Base-by-base conservation (phyloP, 768 basidiomycete species). In the Tricholoma hemisulphureum region DNA sequence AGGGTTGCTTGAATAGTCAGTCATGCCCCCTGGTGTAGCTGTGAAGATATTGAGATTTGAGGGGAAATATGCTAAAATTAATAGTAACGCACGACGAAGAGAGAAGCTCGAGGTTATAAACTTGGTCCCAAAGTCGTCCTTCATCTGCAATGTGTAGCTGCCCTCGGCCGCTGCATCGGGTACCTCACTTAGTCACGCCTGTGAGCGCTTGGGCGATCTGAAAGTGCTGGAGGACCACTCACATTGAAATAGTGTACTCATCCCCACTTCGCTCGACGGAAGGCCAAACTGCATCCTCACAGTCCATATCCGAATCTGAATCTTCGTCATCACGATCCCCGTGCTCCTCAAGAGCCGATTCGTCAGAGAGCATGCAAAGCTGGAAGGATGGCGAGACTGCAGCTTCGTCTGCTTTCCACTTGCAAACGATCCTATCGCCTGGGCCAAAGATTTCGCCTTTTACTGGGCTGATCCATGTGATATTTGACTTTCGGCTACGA, bases 41-140 rank as follows among this genome's bases (percentile, higher is more conserved):
- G 48, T 13, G 7, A n/a, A n/a, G 46, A 29, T 10, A n/a, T 26
- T 5, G 8, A 29, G n/a, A 29, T 28, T 7, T 23, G n/a, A 23
- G 18, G 20, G 10, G 48, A 24, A 51, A 51, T 31, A 23, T 26
- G 37, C 6, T 1, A 20, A 8, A 1, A 24, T 41, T 45, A 21
- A 32, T 41, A 20, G 4, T 26, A 53, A 57, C 72, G 63, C 56
- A 73, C 73, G 51, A 59, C 49, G 45, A 9, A 74, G 51, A 26
- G 60, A 55, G 50, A 75, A 74, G 28, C 48, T 39, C 2, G 71
- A 67, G 1, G 73, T 73, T 32, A 54, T 57, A 29, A 57, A 66
- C 13, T 46, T 55, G 4, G 51, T 55, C 2, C 65, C 71, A 51
- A 63, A 68, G 49, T 70, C 64, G 49, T 70, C 70, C 46, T 66